phyloP scores from a whole-genome alignment of 257 asterid genomes.

The Nemophila menziesii region DNA sequence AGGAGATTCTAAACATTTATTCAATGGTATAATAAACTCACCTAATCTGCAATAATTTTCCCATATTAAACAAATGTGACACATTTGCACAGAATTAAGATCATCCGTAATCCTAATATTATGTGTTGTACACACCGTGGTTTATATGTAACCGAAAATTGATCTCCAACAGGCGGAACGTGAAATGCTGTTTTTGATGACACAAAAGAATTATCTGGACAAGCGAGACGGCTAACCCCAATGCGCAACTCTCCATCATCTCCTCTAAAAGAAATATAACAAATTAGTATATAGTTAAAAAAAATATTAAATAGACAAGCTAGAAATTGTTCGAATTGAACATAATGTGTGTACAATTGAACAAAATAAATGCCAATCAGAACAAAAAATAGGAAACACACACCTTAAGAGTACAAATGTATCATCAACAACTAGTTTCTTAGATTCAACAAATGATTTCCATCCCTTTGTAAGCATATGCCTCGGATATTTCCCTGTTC shows the following conservation, averaged over 20 bases:
- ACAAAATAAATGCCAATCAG: too few species aligned
- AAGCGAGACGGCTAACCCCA: constrained; percentile 10
- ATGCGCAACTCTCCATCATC: constrained; percentile 9
- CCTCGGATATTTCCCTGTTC: constrained; percentile 65
- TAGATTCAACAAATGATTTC: too few species aligned
- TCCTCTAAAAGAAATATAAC: constrained; percentile 4
- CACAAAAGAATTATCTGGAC: background rate
- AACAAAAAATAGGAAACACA: background rate
- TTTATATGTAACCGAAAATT: constrained; percentile 3
- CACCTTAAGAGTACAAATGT: constrained; percentile 59
- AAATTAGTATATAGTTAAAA: background rate
- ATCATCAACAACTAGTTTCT: constrained; percentile 19
- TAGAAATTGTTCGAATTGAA: too few species aligned
- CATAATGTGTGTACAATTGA: too few species aligned
- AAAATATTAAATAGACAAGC: too few species aligned
- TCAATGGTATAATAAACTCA: constrained; percentile 3
- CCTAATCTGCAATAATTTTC: constrained; percentile 9
- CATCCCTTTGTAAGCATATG: constrained; percentile 3
- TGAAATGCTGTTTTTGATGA: constrained; percentile 8
- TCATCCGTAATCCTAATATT: background rate
- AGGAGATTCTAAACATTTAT: constrained; percentile 5
- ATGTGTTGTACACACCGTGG: constrained; percentile 1
- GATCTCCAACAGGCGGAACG: constrained; percentile 6
- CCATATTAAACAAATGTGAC: background rate
- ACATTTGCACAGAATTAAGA: background rate